These are phyloP conservation scores for Epichloe elymi DNA, from an alignment of 2,329 filamentous ascomycete species.

Conservation along the genomic window DNA sequence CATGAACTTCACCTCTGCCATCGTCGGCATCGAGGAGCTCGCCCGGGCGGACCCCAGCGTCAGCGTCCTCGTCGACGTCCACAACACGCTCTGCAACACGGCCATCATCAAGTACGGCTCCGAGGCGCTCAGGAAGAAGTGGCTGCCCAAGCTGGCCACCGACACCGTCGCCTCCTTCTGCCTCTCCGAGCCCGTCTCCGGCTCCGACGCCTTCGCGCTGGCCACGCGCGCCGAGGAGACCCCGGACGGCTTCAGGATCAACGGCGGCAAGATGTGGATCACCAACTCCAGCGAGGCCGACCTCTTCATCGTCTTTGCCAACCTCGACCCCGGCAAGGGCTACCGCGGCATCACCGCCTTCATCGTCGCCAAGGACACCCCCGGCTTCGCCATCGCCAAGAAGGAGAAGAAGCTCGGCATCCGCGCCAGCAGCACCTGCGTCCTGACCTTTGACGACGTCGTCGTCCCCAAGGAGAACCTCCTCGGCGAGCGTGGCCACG, in stretches of 20 bases:
- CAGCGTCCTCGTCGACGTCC: slow-evolving; percentile 88
- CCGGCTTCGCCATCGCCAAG: slow-evolving; percentile 91
- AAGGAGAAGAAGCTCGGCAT: slow-evolving; percentile 99
- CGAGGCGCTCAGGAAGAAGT: slow-evolving; percentile 65
- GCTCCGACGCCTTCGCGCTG: slow-evolving; percentile 90
- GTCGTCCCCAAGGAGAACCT: slow-evolving; percentile 79
- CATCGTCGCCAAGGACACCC: slow-evolving; percentile 74
- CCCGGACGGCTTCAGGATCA: slow-evolving; percentile 70
- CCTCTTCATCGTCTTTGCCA: slow-evolving; percentile 97
- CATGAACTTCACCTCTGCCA: slow-evolving; percentile 97
- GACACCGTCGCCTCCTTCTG: slow-evolving; percentile 87
- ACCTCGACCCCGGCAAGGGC: slow-evolving; percentile 79
- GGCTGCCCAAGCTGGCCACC: slow-evolving; percentile 80
- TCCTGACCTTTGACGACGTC: slow-evolving; percentile 95
- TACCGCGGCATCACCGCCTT: slow-evolving; percentile 98
- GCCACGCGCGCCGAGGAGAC: slow-evolving; percentile 83
- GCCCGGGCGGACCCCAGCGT: slow-evolving; percentile 90
- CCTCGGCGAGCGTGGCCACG: slow-evolving; percentile 76
- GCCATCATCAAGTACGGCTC: slow-evolving; percentile 77
- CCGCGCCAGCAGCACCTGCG: slow-evolving; percentile 88
- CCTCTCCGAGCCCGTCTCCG: slow-evolving; percentile 81
- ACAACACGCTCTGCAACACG: slow-evolving; percentile 96
- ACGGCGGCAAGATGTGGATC: slow-evolving; percentile 98
- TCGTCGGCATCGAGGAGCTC: slow-evolving; percentile 93
- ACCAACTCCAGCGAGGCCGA: slow-evolving; percentile 90